Conservation (phyloP, 805 yeast species). For the Cyberlindnera lachancei region DNA sequence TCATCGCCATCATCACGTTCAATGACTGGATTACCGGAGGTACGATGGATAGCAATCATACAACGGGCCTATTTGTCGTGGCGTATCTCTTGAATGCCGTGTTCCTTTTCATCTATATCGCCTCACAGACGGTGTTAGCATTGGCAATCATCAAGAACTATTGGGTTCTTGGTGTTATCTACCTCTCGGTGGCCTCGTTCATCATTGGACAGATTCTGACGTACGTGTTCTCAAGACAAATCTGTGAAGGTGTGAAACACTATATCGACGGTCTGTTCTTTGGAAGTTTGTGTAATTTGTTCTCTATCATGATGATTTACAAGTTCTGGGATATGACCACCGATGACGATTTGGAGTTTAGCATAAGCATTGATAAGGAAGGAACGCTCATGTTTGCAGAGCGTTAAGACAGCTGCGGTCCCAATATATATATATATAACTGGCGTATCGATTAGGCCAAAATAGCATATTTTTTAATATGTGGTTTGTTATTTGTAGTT, state of each 20-base stretch:
- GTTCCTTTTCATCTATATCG: conserved; percentile 51
- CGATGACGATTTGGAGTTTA: conserved; percentile 88
- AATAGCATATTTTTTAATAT: no score
- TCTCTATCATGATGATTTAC: conserved; percentile 89
- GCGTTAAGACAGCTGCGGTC: conserved; percentile 6
- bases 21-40: conserved; percentile 46
- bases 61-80: conserved; percentile 64
- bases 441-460: no score
- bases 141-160: conserved; percentile 58
- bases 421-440: no score
- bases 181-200: conserved; percentile 65
- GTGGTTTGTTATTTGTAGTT: no score
- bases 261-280: conserved; percentile 88
- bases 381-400: conserved; percentile 25
- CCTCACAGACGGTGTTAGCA: conserved; percentile 64
- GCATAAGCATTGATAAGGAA: conserved; percentile 49
- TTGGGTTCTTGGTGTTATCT: conserved; percentile 89
- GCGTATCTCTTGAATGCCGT: conserved; percentile 67
- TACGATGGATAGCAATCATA: conserved; percentile 40
- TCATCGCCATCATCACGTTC: conserved; percentile 68
- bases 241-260: conserved; percentile 71
- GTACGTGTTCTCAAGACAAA: conserved; percentile 56
- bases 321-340: conserved; percentile 97
- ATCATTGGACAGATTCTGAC: conserved; percentile 71
- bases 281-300: conserved; percentile 71